These are phyloP conservation scores for Condylostoma magnum DNA, from an alignment of 169 alveolate species.

Conservation along the genomic window DNA sequence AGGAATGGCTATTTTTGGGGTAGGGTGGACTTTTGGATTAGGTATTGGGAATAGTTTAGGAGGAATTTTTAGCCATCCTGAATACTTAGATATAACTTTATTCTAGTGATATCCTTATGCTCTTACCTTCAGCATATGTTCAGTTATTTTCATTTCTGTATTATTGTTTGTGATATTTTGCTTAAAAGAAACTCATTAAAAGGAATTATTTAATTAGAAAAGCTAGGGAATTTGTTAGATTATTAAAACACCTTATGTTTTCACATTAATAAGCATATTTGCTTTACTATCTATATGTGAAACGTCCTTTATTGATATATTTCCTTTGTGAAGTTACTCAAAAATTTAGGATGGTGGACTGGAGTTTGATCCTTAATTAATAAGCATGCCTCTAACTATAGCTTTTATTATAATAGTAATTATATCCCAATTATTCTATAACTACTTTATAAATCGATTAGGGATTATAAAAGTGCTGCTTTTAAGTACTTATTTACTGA, in stretches of 20 bases:
- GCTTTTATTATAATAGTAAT: background rate
- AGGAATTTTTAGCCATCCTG: slow-evolving; percentile 16
- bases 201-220: too few relatives aligned
- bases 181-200: too few relatives aligned
- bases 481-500: background rate
- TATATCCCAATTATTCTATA: background rate
- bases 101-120: too few relatives aligned
- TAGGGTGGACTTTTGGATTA: background rate
- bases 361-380: slow-evolving; percentile 1
- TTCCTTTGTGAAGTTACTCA: background rate
- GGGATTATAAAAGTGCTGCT: background rate
- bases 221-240: too few relatives aligned
- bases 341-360: slow-evolving; percentile 21
- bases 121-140: too few relatives aligned
- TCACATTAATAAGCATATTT: background rate
- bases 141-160: too few relatives aligned
- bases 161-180: too few relatives aligned
- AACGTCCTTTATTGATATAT: slow-evolving; percentile 4
- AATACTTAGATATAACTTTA: background rate
- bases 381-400: background rate
- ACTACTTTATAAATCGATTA: background rate
- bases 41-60: slow-evolving; percentile 11
- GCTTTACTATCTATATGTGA: background rate
- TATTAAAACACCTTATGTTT: too few relatives aligned
- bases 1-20: background rate